Percentiles rank a stretch among this genome's conserved stretches.
Evolutionary conservation across 129 eudicot species (phyloP).

Genomic region (carrot (Daucus carota)): DH1_v3.0 NC_030389.2:27976501-27977000

Average conservation of each 20-base stretch:
- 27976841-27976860: neutral
- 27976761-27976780: neutral
- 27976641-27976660: neutral
- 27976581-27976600: slow-evolving; percentile 97
- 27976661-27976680: neutral
- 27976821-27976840: neutral
- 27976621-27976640: neutral
- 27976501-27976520: slow-evolving; percentile 95
- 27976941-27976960: slow-evolving; percentile 95
- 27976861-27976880: neutral
- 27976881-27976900: neutral
- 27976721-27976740: neutral
- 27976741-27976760: too few species aligned
- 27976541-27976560: slow-evolving; percentile 65
- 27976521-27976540: slow-evolving; percentile 94
- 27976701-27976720: neutral
- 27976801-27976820: neutral
- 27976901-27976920: neutral
- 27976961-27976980: slow-evolving; percentile 76
- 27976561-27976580: slow-evolving; percentile 79
- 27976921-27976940: slow-evolving; percentile 78
- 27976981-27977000: slow-evolving; percentile 92
- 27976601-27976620: slow-evolving; percentile 81
- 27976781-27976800: neutral
- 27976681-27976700: neutral